Base-by-base conservation (phyloP, 2,329 filamentous ascomycete species). In the Penicillium sp. region DNA sequence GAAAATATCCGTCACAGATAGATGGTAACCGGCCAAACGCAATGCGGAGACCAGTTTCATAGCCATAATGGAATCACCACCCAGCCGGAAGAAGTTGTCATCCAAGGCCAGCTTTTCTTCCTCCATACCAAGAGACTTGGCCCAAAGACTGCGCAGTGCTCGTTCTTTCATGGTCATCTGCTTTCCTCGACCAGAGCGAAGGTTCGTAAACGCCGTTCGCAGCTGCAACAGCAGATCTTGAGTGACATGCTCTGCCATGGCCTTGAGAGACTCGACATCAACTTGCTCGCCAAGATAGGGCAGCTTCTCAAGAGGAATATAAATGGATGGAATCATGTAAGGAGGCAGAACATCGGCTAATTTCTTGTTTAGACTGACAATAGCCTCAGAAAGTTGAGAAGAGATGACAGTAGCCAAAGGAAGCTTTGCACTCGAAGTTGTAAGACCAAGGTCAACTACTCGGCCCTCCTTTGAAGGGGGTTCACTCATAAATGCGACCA, bases 251-350 rank as follows among this genome's bases (percentile, higher is more conserved):
- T 34, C 37, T 2, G 42, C 20, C 15, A 48, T 45, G 2, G 20
- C 6, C 18, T 44, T 46, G 7, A 54, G 29, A 15, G 37, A 42
- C n/a, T 47, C 24, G 2, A 33, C 9, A 7, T 54, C 42, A 33
- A 54, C 20, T 36, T 54, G 29, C 4, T 50, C 46, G 7, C 30
- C 30, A 30, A 32, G 8, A 20, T 40, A 46, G 13, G 46, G 32
- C 7, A 53, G 3, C 3, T 41, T 36, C 24, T 49, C n/a, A 13
- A 53, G n/a, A 2, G 47, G 43, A 9, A 54, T 47, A 20, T 54
- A 50, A 24, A 49, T 36, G 6, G 46, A 54, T 3, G 46, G 51
- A 17, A 54, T 47, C 51, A 54, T 54, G 20, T 50, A 50, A n/a
- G 51, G 46, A 7, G 51, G 51, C 12, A 54, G 37, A 30, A 47